These are phyloP conservation scores for Moelleriella libera DNA, from an alignment of 2,329 filamentous ascomycete genomes.

Conservation along the genomic window DNA sequence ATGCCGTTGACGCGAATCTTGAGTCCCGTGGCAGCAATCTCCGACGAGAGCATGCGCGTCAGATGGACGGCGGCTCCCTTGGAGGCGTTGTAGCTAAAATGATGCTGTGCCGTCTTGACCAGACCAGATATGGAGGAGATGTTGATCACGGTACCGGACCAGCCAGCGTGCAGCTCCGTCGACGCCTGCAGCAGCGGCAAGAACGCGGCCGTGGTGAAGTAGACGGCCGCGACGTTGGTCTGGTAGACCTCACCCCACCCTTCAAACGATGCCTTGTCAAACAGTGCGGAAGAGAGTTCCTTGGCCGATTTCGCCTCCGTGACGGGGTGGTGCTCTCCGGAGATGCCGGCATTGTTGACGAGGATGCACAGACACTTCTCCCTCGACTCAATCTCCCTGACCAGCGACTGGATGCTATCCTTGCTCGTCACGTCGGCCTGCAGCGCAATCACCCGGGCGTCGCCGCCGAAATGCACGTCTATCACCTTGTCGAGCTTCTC, in stretches of 20 bases:
- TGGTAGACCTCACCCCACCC: constrained; percentile 61
- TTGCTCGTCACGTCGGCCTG: constrained; percentile 50
- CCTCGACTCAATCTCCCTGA: constrained; percentile 36
- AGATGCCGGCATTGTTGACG: constrained; percentile 55
- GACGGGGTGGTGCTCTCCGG: constrained; percentile 34
- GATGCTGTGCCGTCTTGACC: constrained; percentile 47
- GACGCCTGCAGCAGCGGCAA: constrained; percentile 45
- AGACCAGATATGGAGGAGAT: constrained; percentile 55
- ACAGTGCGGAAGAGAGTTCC: constrained; percentile 47
- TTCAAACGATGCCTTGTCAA: constrained; percentile 51
- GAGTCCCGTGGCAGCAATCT: constrained; percentile 42
- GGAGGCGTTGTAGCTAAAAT: constrained; percentile 48
- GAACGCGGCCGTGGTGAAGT: constrained; percentile 49
- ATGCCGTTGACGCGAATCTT: constrained; percentile 59
- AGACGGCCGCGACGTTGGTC: constrained; percentile 60
- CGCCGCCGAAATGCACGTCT: constrained; percentile 38
- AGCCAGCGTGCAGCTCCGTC: constrained; percentile 25
- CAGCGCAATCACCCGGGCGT: constrained; percentile 41
- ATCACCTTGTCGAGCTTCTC: constrained; percentile 49
- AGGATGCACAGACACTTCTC: constrained; percentile 49
- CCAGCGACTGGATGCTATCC: constrained; percentile 41
- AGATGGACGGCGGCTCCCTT: constrained; percentile 54
- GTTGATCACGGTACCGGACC: constrained; percentile 50
- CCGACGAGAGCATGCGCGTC: constrained; percentile 47
- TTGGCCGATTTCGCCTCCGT: constrained; percentile 34